Conservation (phyloP, 805 yeast genomes). For the Lipomyces spencermartinsiae region DNA sequence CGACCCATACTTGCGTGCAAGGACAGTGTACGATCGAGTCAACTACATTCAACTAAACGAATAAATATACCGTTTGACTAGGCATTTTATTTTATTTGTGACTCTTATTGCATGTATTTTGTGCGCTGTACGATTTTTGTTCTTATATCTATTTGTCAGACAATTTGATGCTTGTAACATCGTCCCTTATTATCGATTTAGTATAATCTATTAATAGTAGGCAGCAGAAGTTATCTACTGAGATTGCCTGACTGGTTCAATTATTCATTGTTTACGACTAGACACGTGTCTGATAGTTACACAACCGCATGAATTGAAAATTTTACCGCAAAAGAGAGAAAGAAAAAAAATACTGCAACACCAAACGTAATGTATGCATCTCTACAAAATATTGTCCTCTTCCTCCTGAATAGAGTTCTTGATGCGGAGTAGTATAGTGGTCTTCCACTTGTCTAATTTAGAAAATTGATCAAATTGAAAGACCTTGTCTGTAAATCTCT, state of each 20-base stretch:
- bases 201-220: neutral
- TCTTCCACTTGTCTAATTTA: constrained; percentile 90
- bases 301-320: neutral
- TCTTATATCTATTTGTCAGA: neutral
- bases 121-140: neutral
- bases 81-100: neutral
- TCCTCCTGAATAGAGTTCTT: constrained; percentile 74
- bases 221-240: neutral
- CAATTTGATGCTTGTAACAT: neutral
- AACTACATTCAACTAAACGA: constrained; percentile 50
- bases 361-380: neutral
- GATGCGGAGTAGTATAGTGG: constrained; percentile 79
- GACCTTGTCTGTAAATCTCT: constrained; percentile 72
- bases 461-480: constrained; percentile 85
- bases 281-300: neutral
- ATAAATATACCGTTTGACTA: neutral
- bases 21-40: constrained; percentile 77
- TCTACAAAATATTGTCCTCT: constrained; percentile 49
- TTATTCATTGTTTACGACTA: neutral
- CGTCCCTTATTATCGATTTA: neutral
- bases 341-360: neutral
- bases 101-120: neutral
- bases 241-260: neutral
- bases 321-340: neutral
- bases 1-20: constrained; percentile 83